A percentile compares a stretch with the other conserved stretches of the same genome.
Evolutionary conservation across 2,329 filamentous ascomycete genomes (phyloP).

Genomic region (Ceratocystis variospora): DNA sequence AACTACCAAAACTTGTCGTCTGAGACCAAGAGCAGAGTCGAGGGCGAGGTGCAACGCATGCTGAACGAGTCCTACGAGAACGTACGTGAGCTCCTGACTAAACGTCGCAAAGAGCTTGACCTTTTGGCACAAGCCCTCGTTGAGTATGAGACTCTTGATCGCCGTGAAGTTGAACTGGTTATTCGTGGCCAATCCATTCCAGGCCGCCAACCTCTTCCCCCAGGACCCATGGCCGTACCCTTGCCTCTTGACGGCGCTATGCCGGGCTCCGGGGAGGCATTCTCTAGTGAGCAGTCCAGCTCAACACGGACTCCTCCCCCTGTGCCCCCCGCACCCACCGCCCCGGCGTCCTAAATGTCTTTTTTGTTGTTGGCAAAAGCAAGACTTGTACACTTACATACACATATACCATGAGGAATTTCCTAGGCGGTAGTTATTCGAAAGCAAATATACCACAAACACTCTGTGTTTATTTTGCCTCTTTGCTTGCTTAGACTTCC

Average conservation of each 20-base stretch:
- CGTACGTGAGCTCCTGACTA: slow-evolving; percentile 55
- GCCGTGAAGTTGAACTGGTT: slow-evolving; percentile 80
- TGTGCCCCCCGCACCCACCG: slow-evolving; percentile 13
- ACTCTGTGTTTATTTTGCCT: neutral
- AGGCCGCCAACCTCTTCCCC: slow-evolving; percentile 40
- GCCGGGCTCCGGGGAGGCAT: slow-evolving; percentile 17
- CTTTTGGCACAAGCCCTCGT: slow-evolving; percentile 76
- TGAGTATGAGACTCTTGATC: slow-evolving; percentile 84
- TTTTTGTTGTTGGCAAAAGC: neutral
- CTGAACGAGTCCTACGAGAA: slow-evolving; percentile 70
- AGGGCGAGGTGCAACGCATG: slow-evolving; percentile 72
- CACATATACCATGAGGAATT: neutral
- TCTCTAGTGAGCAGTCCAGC: slow-evolving; percentile 12
- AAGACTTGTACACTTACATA: slow-evolving; percentile 7
- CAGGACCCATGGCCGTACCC: slow-evolving; percentile 44
- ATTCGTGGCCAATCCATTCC: slow-evolving; percentile 72
- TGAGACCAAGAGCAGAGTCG: slow-evolving; percentile 75
- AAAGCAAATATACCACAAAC: neutral
- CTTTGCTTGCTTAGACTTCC: too few relatives aligned
- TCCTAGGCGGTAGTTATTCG: neutral
- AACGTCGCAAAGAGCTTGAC: slow-evolving; percentile 73
- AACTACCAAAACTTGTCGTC: slow-evolving; percentile 72
- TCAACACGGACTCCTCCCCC: slow-evolving; percentile 12
- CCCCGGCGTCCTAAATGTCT: slow-evolving; percentile 12
- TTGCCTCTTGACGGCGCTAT: slow-evolving; percentile 15